Conservation (phyloP, 768 basidiomycete genomes). For the Chalciporus pseudorubinellus region DNA sequence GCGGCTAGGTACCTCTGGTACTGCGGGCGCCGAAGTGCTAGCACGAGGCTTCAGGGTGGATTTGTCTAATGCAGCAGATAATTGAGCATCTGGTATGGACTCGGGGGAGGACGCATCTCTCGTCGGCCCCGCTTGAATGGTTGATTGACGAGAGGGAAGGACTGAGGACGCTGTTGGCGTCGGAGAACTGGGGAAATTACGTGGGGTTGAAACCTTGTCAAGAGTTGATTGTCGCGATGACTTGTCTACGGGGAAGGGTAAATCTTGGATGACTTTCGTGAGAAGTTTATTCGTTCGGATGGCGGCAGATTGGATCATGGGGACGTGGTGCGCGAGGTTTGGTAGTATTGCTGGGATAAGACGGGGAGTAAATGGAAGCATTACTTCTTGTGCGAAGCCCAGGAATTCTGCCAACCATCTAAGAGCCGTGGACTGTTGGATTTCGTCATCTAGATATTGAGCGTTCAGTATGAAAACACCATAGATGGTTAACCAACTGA, state of each 20-base stretch:
- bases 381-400: slow-evolving; percentile 82
- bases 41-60: slow-evolving; percentile 30
- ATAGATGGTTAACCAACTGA: slow-evolving; percentile 38
- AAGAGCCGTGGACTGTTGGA: slow-evolving; percentile 92
- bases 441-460: slow-evolving; percentile 66
- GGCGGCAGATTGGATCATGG: slow-evolving; percentile 86
- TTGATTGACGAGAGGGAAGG: slow-evolving; percentile 49
- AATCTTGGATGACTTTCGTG: slow-evolving; percentile 77
- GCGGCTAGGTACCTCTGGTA: slow-evolving; percentile 45
- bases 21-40: slow-evolving; percentile 18
- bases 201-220: slow-evolving; percentile 36
- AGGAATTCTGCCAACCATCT: slow-evolving; percentile 92
- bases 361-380: slow-evolving; percentile 91
- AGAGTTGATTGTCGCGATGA: slow-evolving; percentile 21
- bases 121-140: slow-evolving; percentile 39
- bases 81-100: slow-evolving; percentile 33
- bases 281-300: slow-evolving; percentile 83
- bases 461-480: slow-evolving; percentile 1
- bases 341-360: slow-evolving; percentile 91
- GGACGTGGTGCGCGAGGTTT: slow-evolving; percentile 88
- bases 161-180: slow-evolving; percentile 44
- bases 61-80: slow-evolving; percentile 35
- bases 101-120: slow-evolving; percentile 53
- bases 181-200: slow-evolving; percentile 50
- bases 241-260: slow-evolving; percentile 69